These are phyloP conservation scores for Calonectria crousiana DNA, from an alignment of 2,329 filamentous ascomycete genomes.

Conservation along the genomic window DNA sequence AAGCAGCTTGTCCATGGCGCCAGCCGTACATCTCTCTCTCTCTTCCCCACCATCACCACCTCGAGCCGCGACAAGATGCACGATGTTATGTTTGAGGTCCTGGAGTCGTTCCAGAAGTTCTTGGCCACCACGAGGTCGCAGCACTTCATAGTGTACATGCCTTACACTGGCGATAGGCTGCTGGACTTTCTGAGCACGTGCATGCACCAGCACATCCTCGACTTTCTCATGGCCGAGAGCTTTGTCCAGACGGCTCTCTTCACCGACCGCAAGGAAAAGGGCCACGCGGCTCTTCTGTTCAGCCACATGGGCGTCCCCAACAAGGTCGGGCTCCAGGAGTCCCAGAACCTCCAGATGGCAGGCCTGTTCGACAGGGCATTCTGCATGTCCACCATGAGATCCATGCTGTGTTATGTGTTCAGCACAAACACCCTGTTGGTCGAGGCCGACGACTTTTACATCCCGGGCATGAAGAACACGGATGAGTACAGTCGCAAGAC, in stretches of 20 bases:
- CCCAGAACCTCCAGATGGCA: background rate
- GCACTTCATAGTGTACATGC: background rate
- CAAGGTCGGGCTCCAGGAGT: background rate
- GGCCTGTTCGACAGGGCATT: background rate
- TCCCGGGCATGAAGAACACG: background rate
- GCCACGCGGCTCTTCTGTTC: background rate
- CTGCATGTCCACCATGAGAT: background rate
- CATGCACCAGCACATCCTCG: background rate
- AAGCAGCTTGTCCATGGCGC: background rate
- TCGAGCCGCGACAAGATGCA: background rate
- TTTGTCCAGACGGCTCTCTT: background rate
- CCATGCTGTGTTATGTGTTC: background rate
- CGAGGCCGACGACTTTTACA: background rate
- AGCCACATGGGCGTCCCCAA: background rate
- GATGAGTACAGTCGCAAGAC: background rate
- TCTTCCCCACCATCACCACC: background rate
- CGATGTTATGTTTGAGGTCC: background rate
- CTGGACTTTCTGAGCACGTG: background rate
- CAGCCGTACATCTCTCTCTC: background rate
- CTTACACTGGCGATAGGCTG: background rate
- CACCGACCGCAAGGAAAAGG: background rate
- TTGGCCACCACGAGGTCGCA: background rate
- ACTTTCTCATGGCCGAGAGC: background rate
- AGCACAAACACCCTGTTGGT: background rate
- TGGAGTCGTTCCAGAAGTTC: background rate